Conservation (phyloP, 371 early-diverging fungal genomes). For the Lichtheimia hyalospora region DNA sequence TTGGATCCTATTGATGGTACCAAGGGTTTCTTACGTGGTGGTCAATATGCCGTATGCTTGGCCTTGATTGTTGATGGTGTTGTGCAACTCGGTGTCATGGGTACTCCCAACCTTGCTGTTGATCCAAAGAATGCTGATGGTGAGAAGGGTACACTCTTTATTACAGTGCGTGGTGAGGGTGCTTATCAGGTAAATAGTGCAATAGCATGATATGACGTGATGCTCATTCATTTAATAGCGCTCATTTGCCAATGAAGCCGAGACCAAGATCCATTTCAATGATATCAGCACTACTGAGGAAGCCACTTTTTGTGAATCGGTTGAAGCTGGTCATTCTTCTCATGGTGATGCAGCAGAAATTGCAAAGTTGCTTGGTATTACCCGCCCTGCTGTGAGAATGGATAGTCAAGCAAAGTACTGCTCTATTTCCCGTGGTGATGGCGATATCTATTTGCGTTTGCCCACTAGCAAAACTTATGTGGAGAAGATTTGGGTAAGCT, state of each 20-base stretch:
- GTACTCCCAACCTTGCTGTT: slow-evolving; percentile 91
- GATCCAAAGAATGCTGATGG: slow-evolving; percentile 61
- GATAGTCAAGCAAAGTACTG: slow-evolving; percentile 95
- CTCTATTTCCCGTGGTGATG: slow-evolving; percentile 83
- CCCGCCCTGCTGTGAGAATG: slow-evolving; percentile 80
- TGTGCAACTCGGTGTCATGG: slow-evolving; percentile 90
- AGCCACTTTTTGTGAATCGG: slow-evolving; percentile 92
- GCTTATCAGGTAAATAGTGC: slow-evolving; percentile 78
- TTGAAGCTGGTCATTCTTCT: slow-evolving; percentile 90
- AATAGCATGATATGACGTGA: background rate
- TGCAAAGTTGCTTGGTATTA: slow-evolving; percentile 73
- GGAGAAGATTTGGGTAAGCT: slow-evolving; percentile 94
- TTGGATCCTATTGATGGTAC: slow-evolving; percentile 97
- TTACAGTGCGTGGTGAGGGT: slow-evolving; percentile 82
- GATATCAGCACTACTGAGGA: slow-evolving; percentile 52
- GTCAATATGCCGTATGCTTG: slow-evolving; percentile 96
- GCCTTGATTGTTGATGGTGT: slow-evolving; percentile 88
- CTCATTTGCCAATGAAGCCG: slow-evolving; percentile 54
- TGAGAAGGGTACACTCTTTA: slow-evolving; percentile 75
- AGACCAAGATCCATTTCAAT: slow-evolving; percentile 67
- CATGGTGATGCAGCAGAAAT: slow-evolving; percentile 82
- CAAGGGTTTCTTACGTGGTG: slow-evolving; percentile 95
- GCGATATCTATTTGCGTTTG: slow-evolving; percentile 88
- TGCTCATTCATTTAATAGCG: slow-evolving; percentile 47
- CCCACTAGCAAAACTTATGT: slow-evolving; percentile 79